Evolutionary conservation across 768 basidiomycete genomes (phyloP).

Genomic region (Pleurotus ostreatus): DNA sequence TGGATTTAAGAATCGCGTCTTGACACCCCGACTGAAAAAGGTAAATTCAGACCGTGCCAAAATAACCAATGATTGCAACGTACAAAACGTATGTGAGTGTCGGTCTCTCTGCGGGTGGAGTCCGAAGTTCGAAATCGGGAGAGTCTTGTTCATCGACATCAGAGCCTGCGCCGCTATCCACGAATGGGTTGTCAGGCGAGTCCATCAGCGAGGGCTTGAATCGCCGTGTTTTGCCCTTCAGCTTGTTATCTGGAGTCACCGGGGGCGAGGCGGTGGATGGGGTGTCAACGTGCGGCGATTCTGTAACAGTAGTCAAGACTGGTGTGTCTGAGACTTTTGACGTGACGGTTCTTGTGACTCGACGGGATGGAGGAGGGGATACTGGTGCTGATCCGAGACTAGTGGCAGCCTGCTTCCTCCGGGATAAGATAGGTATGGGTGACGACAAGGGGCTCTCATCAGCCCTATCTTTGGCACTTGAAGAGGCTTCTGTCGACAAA

Average conservation of each 20-base stretch:
- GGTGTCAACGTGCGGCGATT: neutral
- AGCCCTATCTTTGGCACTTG: neutral
- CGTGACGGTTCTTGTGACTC: neutral
- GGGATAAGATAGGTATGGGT: neutral
- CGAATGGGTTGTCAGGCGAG: conserved; percentile 7
- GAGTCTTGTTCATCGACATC: neutral
- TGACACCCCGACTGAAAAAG: conserved; percentile 1
- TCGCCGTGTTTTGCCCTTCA: neutral
- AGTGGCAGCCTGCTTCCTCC: neutral
- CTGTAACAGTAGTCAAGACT: neutral
- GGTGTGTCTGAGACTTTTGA: neutral
- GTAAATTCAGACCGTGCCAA: neutral
- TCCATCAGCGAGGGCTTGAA: neutral
- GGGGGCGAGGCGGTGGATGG: conserved; percentile 4
- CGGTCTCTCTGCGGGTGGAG: neutral
- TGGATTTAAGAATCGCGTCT: conserved; percentile 1
- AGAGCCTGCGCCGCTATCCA: neutral
- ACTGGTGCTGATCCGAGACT: conserved; percentile 2
- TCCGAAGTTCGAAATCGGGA: neutral
- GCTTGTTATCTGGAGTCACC: neutral
- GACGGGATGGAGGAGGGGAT: conserved; percentile 4
- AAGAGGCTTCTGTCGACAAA: neutral
- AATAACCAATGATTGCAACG: neutral
- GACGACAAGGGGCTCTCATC: neutral
- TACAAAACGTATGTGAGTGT: conserved; percentile 8